Conservation (phyloP, 2,329 filamentous ascomycete genomes). For the Nectriaceae sp. region DNA sequence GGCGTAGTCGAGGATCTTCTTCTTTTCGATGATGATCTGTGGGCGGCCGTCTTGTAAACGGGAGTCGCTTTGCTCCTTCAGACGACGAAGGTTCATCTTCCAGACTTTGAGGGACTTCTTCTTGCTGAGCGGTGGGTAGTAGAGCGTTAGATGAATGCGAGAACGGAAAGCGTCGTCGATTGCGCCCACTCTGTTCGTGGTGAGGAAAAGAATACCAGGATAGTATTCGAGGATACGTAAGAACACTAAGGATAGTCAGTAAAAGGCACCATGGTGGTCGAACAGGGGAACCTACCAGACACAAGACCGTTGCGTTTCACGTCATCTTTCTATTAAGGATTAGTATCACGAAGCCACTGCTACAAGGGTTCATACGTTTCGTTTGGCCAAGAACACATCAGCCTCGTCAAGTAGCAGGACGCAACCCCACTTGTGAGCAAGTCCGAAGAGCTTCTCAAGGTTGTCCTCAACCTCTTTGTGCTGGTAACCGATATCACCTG, state of each 20-base stretch:
- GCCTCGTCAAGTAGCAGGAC: constrained; percentile 25
- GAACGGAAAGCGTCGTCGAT: constrained; percentile 47
- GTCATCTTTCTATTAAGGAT: constrained; percentile 4
- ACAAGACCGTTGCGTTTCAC: constrained; percentile 23
- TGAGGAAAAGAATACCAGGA: constrained; percentile 43
- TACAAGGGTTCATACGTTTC: background rate
- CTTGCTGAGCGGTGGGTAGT: constrained; percentile 33
- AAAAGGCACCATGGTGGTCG: background rate
- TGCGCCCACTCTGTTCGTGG: constrained; percentile 44
- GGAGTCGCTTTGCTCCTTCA: constrained; percentile 14
- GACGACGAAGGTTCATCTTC: constrained; percentile 23
- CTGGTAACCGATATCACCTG: constrained; percentile 20
- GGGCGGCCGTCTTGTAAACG: constrained; percentile 7
- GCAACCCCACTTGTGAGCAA: constrained; percentile 23
- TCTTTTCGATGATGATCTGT: constrained; percentile 20
- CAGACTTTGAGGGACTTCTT: constrained; percentile 25
- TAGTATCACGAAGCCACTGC: background rate
- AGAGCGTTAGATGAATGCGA: constrained; percentile 38
- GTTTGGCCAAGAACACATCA: constrained; percentile 21
- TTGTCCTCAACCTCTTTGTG: constrained; percentile 15
- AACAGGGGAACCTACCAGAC: constrained; percentile 10
- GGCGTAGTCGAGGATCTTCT: constrained; percentile 22
- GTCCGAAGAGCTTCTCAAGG: constrained; percentile 16
- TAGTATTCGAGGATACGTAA: constrained; percentile 43
- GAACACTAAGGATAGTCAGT: constrained; percentile 32